Evolutionary conservation across 1,284 basidiomycete genomes (phyloP).

Genomic region (Schizophyllum commune): DNA sequence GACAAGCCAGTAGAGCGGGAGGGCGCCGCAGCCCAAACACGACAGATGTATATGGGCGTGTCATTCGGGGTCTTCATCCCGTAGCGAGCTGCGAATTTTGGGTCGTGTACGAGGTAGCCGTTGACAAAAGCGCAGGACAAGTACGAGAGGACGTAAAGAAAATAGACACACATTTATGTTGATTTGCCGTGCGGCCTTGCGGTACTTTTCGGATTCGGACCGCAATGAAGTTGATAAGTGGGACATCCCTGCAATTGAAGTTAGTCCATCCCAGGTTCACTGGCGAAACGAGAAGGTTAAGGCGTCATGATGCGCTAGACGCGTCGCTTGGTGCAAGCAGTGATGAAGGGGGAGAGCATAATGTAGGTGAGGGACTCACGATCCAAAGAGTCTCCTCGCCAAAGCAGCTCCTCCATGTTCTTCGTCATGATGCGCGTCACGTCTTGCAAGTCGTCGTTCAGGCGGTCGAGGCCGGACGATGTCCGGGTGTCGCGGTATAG

Average conservation of each 20-base stretch:
- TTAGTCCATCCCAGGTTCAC: background rate
- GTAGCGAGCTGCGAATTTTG: too few species aligned
- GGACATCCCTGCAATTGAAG: conserved; percentile 73
- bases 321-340: background rate
- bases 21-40: too few species aligned
- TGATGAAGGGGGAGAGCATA: background rate
- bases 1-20: too few species aligned
- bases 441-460: conserved; percentile 96
- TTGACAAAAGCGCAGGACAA: too few species aligned
- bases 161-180: conserved; percentile 42
- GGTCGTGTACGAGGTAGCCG: too few species aligned
- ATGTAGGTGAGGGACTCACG: conserved; percentile 40
- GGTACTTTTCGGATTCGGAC: conserved; percentile 96
- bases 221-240: conserved; percentile 95
- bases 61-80: too few species aligned
- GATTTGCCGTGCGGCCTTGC: conserved; percentile 92
- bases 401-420: conserved; percentile 99
- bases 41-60: too few species aligned
- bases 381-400: conserved; percentile 95
- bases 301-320: background rate
- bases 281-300: background rate
- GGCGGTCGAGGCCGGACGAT: conserved; percentile 74
- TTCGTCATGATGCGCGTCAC: conserved; percentile 99
- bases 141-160: background rate
- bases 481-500: conserved; percentile 92